Conservation (phyloP, 1,139 yeast genomes). For the Pichiaceae sp. region DNA sequence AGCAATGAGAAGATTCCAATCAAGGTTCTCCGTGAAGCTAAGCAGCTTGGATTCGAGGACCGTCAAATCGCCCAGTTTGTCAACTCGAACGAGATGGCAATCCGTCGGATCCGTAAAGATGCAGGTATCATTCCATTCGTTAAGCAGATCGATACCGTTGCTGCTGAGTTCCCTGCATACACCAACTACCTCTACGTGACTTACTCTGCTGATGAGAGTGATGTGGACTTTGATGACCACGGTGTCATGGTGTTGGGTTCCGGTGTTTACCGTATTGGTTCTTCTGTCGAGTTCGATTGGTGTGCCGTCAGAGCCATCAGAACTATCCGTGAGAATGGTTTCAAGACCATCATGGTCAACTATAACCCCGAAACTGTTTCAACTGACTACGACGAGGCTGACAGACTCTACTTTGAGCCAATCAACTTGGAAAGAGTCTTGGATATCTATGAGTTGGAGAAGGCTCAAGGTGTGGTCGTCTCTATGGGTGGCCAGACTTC, state of each 20-base stretch:
- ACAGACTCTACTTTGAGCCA: slow-evolving; percentile 92
- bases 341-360: slow-evolving; percentile 93
- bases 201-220: slow-evolving; percentile 88
- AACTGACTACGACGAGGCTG: slow-evolving; percentile 98
- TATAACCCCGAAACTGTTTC: slow-evolving; percentile 98
- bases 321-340: slow-evolving; percentile 79
- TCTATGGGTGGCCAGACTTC: slow-evolving; percentile 99
- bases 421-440: slow-evolving; percentile 90
- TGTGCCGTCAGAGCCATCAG: slow-evolving; percentile 97
- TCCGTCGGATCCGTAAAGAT: slow-evolving; percentile 85
- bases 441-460: slow-evolving; percentile 92
- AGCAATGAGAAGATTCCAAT: slow-evolving; percentile 55
- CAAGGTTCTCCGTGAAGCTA: slow-evolving; percentile 68
- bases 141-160: slow-evolving; percentile 96
- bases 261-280: slow-evolving; percentile 98
- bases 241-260: slow-evolving; percentile 96
- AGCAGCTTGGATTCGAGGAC: slow-evolving; percentile 95
- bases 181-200: slow-evolving; percentile 95
- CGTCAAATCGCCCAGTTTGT: slow-evolving; percentile 90
- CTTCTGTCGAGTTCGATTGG: slow-evolving; percentile 99
- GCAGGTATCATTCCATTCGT: slow-evolving; percentile 87
- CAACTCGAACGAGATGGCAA: slow-evolving; percentile 87
- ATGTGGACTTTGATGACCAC: slow-evolving; percentile 75
- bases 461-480: slow-evolving; percentile 85
- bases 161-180: slow-evolving; percentile 97